phyloP scores from a whole-genome alignment of 2,329 filamentous ascomycete genomes.

The Fusarium oligoseptatum region DNA sequence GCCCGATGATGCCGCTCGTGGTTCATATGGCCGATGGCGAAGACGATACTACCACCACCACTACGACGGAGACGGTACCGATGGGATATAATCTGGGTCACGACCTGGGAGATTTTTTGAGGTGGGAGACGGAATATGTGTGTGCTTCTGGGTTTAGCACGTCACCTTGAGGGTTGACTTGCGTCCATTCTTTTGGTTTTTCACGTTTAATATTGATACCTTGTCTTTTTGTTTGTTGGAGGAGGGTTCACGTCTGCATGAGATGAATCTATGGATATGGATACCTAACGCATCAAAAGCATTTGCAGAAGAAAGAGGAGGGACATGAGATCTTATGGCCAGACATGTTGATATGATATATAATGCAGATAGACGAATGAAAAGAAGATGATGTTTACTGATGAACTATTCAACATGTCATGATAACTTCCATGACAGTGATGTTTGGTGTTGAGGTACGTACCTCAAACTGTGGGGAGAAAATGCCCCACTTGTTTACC shows the following conservation, averaged over 20 bases:
- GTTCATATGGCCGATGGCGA: constrained; percentile 56
- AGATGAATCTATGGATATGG: not conserved
- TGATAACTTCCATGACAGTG: not conserved
- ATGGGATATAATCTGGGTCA: constrained; percentile 73
- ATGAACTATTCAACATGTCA: not conserved
- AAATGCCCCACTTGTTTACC: constrained; percentile 17
- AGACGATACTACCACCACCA: constrained; percentile 32
- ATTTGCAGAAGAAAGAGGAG: constrained; percentile 23
- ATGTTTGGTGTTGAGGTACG: constrained; percentile 2
- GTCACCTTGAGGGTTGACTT: constrained; percentile 21
- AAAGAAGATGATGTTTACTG: constrained; percentile 16
- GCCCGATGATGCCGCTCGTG: constrained; percentile 62
- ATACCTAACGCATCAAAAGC: constrained; percentile 32
- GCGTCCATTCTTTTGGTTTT: constrained; percentile 2
- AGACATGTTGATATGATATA: constrained; percentile 22
- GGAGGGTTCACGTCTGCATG: constrained; percentile 15
- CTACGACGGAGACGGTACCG: constrained; percentile 54
- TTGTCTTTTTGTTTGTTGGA: not conserved
- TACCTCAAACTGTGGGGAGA: not conserved
- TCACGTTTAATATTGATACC: constrained; percentile 9
- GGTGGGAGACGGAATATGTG: constrained; percentile 68
- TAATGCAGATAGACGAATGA: constrained; percentile 33
- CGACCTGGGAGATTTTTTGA: constrained; percentile 70
- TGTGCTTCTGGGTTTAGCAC: constrained; percentile 51
- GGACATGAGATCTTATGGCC: not conserved